Evolutionary conservation across 257 asterid genomes (phyloP), one percentile per base, ranked within the genome.

Genomic region (Solanum tarijense): DNA sequence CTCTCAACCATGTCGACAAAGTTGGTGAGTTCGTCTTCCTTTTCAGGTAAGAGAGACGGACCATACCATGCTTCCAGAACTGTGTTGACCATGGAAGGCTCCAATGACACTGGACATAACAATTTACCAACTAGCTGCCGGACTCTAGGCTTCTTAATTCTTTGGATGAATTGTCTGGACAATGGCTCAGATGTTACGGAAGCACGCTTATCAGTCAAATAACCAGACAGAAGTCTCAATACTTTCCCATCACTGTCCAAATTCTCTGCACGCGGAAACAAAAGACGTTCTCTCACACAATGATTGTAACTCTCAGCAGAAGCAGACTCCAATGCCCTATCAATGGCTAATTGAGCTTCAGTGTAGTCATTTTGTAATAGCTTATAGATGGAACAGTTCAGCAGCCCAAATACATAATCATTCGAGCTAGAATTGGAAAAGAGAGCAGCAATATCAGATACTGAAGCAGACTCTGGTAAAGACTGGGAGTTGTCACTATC

Each of bases 351-450:
- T 20, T 23, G 91, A 86, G 93, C 90, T 88, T 87, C 90, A 25
- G 68, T 4, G 4, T 71, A 55, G 83, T 92, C 92, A 60, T 89
- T 86, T 69, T 89, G 92, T 87, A 92, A 65, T 31, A 90, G 58
- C 76, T 89, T 91, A 87, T 88, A 86, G 25, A 92, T 88, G 74
- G 94, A 90, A n/a, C 88, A 87, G 78, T 92, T 92, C 71, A 92
- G 90, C 65, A 92, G 88, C 48, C 91, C 93, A 52, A 91, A 92
- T 72, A 91, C 88, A 36, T n/a, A 14, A 78, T 92, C 94, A 12
- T 32, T 74, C 68, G 88, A 83, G 88, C 55, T 69, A 72, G 62
- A 83, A 88, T 36, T 32, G 43, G 89, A 90, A 88, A 90, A 86
- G 86, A 89, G 83, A 46, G 82, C 87, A 86, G 75, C 83, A n/a